phyloP scores from a whole-genome alignment of 768 basidiomycete species.

The Sarcodon aspratus region DNA sequence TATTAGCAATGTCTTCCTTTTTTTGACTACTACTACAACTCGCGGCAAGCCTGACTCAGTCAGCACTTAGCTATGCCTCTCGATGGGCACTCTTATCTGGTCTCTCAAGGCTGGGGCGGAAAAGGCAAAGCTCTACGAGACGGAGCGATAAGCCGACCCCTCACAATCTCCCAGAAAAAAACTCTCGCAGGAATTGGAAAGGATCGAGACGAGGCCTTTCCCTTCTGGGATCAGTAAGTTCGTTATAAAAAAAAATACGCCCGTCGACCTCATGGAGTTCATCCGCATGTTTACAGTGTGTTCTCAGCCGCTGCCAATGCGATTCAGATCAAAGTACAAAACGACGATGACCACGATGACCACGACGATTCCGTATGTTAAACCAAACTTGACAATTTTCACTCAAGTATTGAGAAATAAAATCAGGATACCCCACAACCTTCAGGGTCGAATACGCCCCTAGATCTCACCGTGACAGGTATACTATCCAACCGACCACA shows the following conservation, averaged over 20 bases:
- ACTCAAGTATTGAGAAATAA: background rate
- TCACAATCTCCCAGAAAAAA: conserved; percentile 77
- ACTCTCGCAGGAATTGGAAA: conserved; percentile 81
- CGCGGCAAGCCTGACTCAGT: background rate
- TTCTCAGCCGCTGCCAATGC: conserved; percentile 77
- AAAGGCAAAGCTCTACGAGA: conserved; percentile 77
- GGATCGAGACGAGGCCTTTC: conserved; percentile 90
- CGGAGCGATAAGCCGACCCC: conserved; percentile 66
- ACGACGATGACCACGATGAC: conserved; percentile 27
- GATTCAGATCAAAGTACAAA: conserved; percentile 59
- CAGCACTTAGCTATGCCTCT: conserved; percentile 38
- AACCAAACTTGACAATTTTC: background rate
- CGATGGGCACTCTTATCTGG: conserved; percentile 61
- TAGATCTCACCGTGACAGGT: conserved; percentile 60
- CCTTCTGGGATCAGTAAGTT: conserved; percentile 96
- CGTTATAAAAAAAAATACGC: background rate
- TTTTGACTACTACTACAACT: too few species aligned
- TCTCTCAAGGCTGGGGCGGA: conserved; percentile 82
- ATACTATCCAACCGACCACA: conserved; percentile 68
- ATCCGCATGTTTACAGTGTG: conserved; percentile 34
- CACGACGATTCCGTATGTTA: conserved; percentile 18
- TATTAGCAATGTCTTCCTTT: too few species aligned
- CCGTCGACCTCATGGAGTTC: background rate
- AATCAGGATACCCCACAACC: background rate
- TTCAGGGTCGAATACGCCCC: conserved; percentile 1